Evolutionary conservation across 768 basidiomycete species (phyloP).

Genomic region (Pleurotus sapidus): DNA sequence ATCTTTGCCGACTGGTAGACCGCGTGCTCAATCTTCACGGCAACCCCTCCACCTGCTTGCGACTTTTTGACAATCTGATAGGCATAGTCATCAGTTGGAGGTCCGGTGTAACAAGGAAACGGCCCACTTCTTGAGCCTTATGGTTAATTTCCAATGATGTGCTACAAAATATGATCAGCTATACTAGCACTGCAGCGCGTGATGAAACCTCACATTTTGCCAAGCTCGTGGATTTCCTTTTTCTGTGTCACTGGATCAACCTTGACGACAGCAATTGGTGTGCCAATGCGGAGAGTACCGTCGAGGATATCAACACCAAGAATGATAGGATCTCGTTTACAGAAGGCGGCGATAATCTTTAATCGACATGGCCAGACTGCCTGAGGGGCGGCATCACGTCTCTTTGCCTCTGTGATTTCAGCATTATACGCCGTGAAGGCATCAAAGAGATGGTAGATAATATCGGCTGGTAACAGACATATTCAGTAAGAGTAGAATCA

Average conservation of each 20-base stretch:
- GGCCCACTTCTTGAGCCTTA: conserved; percentile 73
- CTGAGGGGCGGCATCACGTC: conserved; percentile 86
- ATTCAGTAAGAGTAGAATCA: background rate
- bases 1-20: conserved; percentile 94
- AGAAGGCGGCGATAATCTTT: conserved; percentile 91
- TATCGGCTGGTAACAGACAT: conserved; percentile 65
- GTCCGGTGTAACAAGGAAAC: background rate
- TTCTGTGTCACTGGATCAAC: conserved; percentile 84
- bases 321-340: conserved; percentile 96
- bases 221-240: conserved; percentile 88
- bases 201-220: conserved; percentile 75
- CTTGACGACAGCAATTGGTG: conserved; percentile 94
- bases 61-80: conserved; percentile 85
- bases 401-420: conserved; percentile 90
- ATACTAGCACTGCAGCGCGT: background rate
- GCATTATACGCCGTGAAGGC: conserved; percentile 93
- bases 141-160: conserved; percentile 98
- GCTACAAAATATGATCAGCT: conserved; percentile 36
- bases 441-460: conserved; percentile 98
- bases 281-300: conserved; percentile 86
- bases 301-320: conserved; percentile 96
- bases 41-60: conserved; percentile 94
- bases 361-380: conserved; percentile 97
- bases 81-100: background rate
- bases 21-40: conserved; percentile 97